Percentiles rank a stretch among this genome's conserved stretches.
Conservation (phyloP, 2,329 filamentous ascomycete species). For the Monilinia fructicola region DNA sequence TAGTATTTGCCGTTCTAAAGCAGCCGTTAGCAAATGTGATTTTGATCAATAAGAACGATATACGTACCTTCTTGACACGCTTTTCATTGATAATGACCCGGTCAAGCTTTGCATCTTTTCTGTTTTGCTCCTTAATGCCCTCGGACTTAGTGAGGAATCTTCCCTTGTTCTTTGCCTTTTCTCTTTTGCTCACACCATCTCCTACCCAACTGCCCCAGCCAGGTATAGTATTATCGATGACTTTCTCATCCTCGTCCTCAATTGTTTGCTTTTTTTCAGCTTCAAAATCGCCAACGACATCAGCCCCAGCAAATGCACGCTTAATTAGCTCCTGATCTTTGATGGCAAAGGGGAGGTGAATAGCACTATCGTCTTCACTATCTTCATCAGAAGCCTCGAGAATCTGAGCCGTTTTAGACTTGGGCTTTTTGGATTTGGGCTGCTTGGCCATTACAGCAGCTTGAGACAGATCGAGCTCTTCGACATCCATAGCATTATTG, state of each 20-base stretch:
- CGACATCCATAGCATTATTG: conserved; percentile 38
- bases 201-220: conserved; percentile 95
- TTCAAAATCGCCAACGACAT: conserved; percentile 78
- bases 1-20: conserved; percentile 79
- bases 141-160: conserved; percentile 64
- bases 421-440: conserved; percentile 34
- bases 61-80: conserved; percentile 74
- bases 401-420: conserved; percentile 31
- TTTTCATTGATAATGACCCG: conserved; percentile 93
- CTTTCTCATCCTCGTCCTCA: conserved; percentile 77
- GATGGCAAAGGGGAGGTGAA: conserved; percentile 57
- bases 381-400: conserved; percentile 37
- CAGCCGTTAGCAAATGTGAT: conserved; percentile 21
- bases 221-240: conserved; percentile 79
- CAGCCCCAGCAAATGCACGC: conserved; percentile 82
- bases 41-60: not conserved
- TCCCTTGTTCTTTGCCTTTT: conserved; percentile 62
- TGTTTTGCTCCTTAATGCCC: conserved; percentile 72
- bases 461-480: conserved; percentile 39
- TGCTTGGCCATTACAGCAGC: conserved; percentile 38
- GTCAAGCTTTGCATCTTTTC: conserved; percentile 79
- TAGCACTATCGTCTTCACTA: conserved; percentile 49
- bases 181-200: conserved; percentile 71
- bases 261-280: conserved; percentile 72
- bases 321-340: conserved; percentile 69